A percentile compares a stretch with the other conserved stretches of the same genome.
These are phyloP conservation scores for Debaryomycetaceae sp. DNA, from an alignment of 1,139 yeast species.

Conservation along the genomic window DNA sequence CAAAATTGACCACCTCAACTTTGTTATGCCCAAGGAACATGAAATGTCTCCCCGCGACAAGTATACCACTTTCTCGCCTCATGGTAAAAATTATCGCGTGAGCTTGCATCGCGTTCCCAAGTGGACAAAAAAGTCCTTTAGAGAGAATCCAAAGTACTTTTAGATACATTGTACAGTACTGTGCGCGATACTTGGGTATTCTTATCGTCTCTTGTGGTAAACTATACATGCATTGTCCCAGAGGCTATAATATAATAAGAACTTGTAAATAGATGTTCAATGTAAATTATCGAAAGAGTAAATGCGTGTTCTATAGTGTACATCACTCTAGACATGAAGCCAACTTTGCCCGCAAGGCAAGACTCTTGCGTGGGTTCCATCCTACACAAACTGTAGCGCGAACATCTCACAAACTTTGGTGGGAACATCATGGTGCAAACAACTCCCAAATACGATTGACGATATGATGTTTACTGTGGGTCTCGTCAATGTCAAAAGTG, in stretches of 20 bases:
- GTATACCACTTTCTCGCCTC: conserved; percentile 75
- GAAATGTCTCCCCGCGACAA: conserved; percentile 79
- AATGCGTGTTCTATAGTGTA: not conserved
- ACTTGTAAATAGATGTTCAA: not conserved
- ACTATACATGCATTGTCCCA: not conserved
- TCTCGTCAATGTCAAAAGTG: conserved; percentile 44
- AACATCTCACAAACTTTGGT: too few species aligned
- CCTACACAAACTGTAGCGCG: too few species aligned
- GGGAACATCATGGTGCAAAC: conserved; percentile 9
- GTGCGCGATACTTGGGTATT: too few species aligned
- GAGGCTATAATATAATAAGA: not conserved
- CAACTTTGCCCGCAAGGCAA: too few species aligned
- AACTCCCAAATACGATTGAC: conserved; percentile 68
- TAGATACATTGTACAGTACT: too few species aligned
- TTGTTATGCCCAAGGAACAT: conserved; percentile 60
- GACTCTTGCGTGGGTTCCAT: too few species aligned
- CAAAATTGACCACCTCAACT: conserved; percentile 42
- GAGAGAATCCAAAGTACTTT: conserved; percentile 73
- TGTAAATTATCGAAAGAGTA: not conserved
- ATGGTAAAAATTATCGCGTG: conserved; percentile 72
- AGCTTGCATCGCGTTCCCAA: conserved; percentile 79
- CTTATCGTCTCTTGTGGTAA: too few species aligned
- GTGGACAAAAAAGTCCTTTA: conserved; percentile 78
- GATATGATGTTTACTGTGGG: conserved; percentile 52
- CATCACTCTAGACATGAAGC: too few species aligned